phyloP scores from a whole-genome alignment of 805 yeast species.

The Pichia membranifaciens region DNA sequence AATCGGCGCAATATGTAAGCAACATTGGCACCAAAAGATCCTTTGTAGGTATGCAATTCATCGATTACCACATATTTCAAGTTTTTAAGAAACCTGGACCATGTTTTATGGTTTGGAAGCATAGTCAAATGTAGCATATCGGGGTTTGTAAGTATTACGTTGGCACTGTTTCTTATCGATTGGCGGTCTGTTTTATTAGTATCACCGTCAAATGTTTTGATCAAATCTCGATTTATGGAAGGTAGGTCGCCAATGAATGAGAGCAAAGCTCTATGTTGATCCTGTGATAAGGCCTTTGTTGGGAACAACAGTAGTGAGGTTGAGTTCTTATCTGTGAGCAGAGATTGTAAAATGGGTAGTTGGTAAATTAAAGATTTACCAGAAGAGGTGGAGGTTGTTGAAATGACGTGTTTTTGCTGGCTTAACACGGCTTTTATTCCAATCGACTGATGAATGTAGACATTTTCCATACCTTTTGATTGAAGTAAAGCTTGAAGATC shows the following conservation, averaged over 20 bases:
- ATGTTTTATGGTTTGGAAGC: slow-evolving; percentile 67
- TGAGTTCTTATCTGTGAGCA: slow-evolving; percentile 36
- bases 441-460: slow-evolving; percentile 78
- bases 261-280: slow-evolving; percentile 78
- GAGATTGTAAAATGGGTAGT: slow-evolving; percentile 61
- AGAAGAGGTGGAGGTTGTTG: slow-evolving; percentile 93
- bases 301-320: slow-evolving; percentile 91
- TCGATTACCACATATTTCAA: slow-evolving; percentile 75
- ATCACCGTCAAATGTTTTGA: slow-evolving; percentile 83
- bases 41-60: slow-evolving; percentile 81
- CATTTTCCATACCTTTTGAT: slow-evolving; percentile 40
- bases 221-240: slow-evolving; percentile 5
- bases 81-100: slow-evolving; percentile 66
- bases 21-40: slow-evolving; percentile 91
- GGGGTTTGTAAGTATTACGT: slow-evolving; percentile 89
- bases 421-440: slow-evolving; percentile 57
- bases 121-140: slow-evolving; percentile 86
- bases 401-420: slow-evolving; percentile 61
- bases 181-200: slow-evolving; percentile 56
- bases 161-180: slow-evolving; percentile 54
- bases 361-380: slow-evolving; percentile 95
- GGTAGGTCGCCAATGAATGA: slow-evolving; percentile 20
- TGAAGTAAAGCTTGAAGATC: slow-evolving; percentile 40
- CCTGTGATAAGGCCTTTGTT: slow-evolving; percentile 96
- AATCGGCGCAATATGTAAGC: slow-evolving; percentile 78